These are phyloP conservation scores for Rhizopogon vinicolor DNA, from an alignment of 768 basidiomycete species.

Conservation along the genomic window DNA sequence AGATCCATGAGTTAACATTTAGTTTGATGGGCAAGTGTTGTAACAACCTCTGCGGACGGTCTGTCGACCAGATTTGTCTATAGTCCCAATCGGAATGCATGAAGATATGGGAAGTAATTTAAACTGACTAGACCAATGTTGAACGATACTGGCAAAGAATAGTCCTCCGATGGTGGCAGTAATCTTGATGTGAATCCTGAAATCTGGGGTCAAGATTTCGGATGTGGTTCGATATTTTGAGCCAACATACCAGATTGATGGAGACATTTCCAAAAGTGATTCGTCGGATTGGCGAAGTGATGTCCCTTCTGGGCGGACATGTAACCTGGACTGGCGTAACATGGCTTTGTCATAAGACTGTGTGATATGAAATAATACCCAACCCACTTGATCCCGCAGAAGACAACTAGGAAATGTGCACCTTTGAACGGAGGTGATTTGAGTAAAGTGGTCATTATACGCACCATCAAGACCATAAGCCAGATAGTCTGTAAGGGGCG, in stretches of 20 bases:
- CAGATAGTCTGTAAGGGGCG: constrained; percentile 49
- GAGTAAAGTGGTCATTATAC: constrained; percentile 7
- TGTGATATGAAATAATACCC: neutral
- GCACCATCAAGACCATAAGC: constrained; percentile 52
- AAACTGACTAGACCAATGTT: constrained; percentile 61
- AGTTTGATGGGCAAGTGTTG: neutral
- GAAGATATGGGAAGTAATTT: neutral
- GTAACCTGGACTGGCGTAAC: constrained; percentile 51
- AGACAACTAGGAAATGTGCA: constrained; percentile 49
- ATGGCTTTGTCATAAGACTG: neutral
- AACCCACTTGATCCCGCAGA: constrained; percentile 81
- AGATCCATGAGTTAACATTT: neutral
- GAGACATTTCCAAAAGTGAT: constrained; percentile 80
- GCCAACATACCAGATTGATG: constrained; percentile 49
- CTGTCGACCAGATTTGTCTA: constrained; percentile 77
- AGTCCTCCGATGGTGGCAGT: constrained; percentile 55
- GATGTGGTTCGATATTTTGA: neutral
- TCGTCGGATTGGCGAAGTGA: constrained; percentile 76
- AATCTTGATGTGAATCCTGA: constrained; percentile 54
- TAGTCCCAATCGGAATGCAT: neutral
- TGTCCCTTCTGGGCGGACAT: constrained; percentile 67
- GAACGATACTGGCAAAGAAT: constrained; percentile 50
- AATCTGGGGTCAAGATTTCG: neutral
- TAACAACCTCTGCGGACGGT: constrained; percentile 55
- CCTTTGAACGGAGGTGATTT: neutral